Conservation (phyloP, 768 basidiomycete genomes). For the Mycena rosella region DNA sequence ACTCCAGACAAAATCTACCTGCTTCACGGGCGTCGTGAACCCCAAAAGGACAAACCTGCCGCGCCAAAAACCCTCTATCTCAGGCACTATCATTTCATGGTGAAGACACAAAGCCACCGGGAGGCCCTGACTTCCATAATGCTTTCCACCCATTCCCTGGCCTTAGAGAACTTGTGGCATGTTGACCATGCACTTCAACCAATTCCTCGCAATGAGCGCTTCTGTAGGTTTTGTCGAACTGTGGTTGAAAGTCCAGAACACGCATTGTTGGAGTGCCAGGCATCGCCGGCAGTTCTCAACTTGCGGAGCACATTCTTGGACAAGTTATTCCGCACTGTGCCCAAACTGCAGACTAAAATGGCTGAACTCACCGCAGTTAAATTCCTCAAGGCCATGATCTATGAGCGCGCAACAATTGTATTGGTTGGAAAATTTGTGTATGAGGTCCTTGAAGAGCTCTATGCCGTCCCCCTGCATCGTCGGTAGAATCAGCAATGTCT, state of each 20-base stretch:
- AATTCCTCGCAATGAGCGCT: background rate
- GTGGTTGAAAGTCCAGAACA: background rate
- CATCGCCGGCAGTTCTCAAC: background rate
- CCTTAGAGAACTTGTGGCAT: background rate
- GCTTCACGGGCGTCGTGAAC: background rate
- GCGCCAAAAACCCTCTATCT: background rate
- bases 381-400: constrained; percentile 7
- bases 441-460: constrained; percentile 8
- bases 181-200: background rate
- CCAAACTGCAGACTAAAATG: background rate
- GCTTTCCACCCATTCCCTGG: background rate
- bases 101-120: background rate
- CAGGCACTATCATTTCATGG: constrained; percentile 3
- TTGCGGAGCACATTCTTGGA: too few species aligned
- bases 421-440: constrained; percentile 2
- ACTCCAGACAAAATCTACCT: constrained; percentile 1
- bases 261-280: background rate
- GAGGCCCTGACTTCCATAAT: constrained; percentile 1
- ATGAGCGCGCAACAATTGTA: background rate
- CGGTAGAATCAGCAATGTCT: constrained; percentile 6
- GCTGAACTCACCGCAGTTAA: background rate
- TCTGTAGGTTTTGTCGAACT: background rate
- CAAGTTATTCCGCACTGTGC: background rate
- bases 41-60: constrained; percentile 3
- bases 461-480: background rate